Percentiles rank a stretch among this genome's conserved stretches.
Evolutionary conservation across 352 stramenopile genomes (phyloP).

Genomic region (Blastocystis sp.): DNA sequence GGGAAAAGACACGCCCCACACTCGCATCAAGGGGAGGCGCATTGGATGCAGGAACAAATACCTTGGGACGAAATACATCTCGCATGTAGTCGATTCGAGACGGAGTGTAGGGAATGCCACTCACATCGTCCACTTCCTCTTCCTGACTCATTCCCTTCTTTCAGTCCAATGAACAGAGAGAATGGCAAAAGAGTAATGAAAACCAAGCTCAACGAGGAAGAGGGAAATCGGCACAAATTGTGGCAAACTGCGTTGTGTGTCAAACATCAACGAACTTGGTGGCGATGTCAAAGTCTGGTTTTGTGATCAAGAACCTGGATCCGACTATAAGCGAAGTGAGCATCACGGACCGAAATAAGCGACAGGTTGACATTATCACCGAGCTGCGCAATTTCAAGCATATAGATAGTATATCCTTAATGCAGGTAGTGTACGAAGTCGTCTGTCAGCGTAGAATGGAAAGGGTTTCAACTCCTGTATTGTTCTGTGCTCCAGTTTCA

Average conservation of each 20-base stretch:
- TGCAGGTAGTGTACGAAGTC: neutral
- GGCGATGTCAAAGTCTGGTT: neutral
- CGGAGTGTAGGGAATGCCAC: neutral
- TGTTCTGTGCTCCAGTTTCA: neutral
- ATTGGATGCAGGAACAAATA: slow-evolving; percentile 1
- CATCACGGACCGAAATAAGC: neutral
- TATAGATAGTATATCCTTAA: neutral
- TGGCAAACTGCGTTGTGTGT: neutral
- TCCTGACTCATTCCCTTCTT: neutral
- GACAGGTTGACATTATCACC: slow-evolving; percentile 7
- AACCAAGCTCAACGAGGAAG: too few species aligned
- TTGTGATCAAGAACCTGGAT: slow-evolving; percentile 43
- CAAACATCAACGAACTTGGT: neutral
- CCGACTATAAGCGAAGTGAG: neutral
- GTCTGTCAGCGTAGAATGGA: neutral
- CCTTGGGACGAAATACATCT: slow-evolving; percentile 59
- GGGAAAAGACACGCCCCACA: too few species aligned
- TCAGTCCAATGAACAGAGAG: too few species aligned
- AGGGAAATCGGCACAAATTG: too few species aligned
- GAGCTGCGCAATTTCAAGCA: neutral
- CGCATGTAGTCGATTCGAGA: slow-evolving; percentile 22
- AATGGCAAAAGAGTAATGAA: too few species aligned
- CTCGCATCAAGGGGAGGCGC: too few species aligned
- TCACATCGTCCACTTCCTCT: slow-evolving; percentile 1
- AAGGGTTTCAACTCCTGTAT: neutral